These are phyloP conservation scores for Kuraishia floccosa DNA, from an alignment of 805 yeast genomes.

Conservation along the genomic window DNA sequence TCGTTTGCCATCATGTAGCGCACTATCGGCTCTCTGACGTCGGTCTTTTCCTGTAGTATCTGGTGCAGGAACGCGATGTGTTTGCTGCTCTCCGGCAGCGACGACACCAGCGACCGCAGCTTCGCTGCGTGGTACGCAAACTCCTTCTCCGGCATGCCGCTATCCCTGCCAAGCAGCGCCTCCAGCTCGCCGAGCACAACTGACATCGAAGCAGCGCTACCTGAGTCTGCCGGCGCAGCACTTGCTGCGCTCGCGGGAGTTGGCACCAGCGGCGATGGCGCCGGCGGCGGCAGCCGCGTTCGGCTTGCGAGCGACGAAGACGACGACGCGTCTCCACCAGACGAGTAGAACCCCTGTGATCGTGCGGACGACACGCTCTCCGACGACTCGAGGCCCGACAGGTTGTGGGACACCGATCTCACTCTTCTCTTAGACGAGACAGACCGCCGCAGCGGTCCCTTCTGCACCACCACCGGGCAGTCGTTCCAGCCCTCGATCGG, in stretches of 20 bases:
- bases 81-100: constrained; percentile 10
- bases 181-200: constrained; percentile 9
- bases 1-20: constrained; percentile 47
- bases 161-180: constrained; percentile 13
- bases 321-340: too few relatives aligned
- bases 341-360: background rate
- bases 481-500: constrained; percentile 46
- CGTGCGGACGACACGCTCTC: too few relatives aligned
- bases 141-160: constrained; percentile 27
- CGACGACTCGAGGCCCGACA: background rate
- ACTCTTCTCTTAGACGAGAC: background rate
- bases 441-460: background rate
- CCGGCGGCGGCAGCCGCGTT: background rate
- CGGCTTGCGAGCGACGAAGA: background rate
- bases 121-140: constrained; percentile 30
- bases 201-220: background rate
- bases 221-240: too few relatives aligned
- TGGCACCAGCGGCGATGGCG: background rate
- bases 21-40: constrained; percentile 14
- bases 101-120: constrained; percentile 15
- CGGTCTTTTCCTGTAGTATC: constrained; percentile 9
- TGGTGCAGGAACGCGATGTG: constrained; percentile 14
- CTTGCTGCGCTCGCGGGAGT: background rate
- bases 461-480: constrained; percentile 27
- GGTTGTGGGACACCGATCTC: background rate